Conservation (phyloP, 108 stramenopile genomes). For the Fistulifera pelliculosa region DNA sequence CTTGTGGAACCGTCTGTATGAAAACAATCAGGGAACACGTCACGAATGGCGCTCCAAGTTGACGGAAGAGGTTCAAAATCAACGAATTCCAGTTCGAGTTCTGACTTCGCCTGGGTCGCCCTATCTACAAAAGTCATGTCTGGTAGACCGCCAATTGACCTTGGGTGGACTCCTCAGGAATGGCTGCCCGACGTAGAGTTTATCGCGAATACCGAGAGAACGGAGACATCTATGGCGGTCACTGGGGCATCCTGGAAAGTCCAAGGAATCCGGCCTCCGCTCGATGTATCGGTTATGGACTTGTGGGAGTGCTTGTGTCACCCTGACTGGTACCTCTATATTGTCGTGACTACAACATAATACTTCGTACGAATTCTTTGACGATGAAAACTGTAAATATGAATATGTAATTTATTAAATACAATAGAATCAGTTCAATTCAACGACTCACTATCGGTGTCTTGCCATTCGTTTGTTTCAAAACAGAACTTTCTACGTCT, state of each 20-base stretch:
- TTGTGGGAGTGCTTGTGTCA: slow-evolving; percentile 60
- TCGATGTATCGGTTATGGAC: slow-evolving; percentile 36
- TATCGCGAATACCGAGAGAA: not conserved
- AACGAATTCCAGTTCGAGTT: slow-evolving; percentile 61
- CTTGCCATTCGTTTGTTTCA: too few species aligned
- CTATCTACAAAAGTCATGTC: slow-evolving; percentile 39
- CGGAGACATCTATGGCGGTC: slow-evolving; percentile 2
- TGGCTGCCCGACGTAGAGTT: slow-evolving; percentile 41
- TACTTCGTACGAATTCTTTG: not conserved
- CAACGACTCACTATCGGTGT: too few species aligned
- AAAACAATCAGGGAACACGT: slow-evolving; percentile 11
- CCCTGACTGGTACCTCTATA: slow-evolving; percentile 76
- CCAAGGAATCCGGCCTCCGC: slow-evolving; percentile 48
- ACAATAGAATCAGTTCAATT: too few species aligned
- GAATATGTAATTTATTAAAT: too few species aligned
- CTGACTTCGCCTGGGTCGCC: slow-evolving; percentile 34
- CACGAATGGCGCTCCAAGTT: not conserved
- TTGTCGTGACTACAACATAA: slow-evolving; percentile 15
- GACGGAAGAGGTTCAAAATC: slow-evolving; percentile 21
- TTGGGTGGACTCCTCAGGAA: slow-evolving; percentile 33
- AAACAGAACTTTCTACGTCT: not conserved
- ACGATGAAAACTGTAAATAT: too few species aligned
- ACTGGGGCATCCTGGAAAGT: slow-evolving; percentile 31
- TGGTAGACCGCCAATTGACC: not conserved
- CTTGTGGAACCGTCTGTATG: slow-evolving; percentile 59